Evolutionary conservation across 2,329 filamentous ascomycete species (phyloP), one percentile per base, ranked within the genome.

Genomic region (Talaromyces albobiverticillius): DNA sequence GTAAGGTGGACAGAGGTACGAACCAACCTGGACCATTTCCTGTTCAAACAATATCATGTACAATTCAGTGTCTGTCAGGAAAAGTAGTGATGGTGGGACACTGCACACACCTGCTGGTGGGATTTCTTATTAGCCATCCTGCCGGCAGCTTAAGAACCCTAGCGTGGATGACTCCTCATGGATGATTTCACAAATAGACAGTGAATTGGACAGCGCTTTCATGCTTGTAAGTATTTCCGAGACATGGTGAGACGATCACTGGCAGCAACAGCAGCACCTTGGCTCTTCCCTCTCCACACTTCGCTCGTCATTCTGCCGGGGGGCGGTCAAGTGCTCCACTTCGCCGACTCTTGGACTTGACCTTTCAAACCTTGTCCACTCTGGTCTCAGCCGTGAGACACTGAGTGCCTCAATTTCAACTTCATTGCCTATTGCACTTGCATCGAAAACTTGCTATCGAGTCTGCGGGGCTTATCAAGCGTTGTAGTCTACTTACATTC

Each of bases 11-110:
- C 55, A 56, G 67, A 67, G 63, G 65, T 65, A 88, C 86, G 82
- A 87, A 97, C 94, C 93, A 80, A 99, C 92, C 88, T 99, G 93
- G 64, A 96, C 90, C 94, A 99, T 99, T 82, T 99, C 94, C 90
- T 97, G 53, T n/a, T 7, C 23, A 48, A 51, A 45, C 48, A 25
- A 53, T 32, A 63, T 60, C 46, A 34, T 18, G 46, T 26, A 34
- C 29, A 29, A 40, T 46, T 48, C n/a, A 41, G 16, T 4, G 40
- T 7, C 45, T 40, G 18, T 18, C 45, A 40, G 48, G 29, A 41
- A 43, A 2, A 20, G 46, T 31, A 10, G 22, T 6, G 29, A 38
- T 7, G 22, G n/a, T 57, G 42, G 22, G 47, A 34, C 11, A 31
- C 46, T n/a, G 50, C 36, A 71, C 80, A 69, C 76, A 90, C 88